Evolutionary conservation across 2,329 filamentous ascomycete genomes (phyloP).

Genomic region (Beauveria scarabaeidicola): DNA sequence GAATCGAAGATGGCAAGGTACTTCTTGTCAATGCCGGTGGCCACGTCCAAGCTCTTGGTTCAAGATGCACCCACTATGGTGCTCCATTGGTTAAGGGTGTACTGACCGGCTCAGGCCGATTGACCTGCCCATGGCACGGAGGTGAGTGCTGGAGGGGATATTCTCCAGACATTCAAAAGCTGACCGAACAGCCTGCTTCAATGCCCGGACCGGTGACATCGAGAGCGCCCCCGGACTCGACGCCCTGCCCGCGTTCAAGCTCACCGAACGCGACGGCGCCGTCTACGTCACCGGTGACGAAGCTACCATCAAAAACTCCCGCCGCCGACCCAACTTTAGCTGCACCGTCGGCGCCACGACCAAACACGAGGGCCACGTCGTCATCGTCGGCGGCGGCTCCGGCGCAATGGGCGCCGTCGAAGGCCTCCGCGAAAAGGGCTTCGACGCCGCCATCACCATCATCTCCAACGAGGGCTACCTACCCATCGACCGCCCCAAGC

Average conservation of each 20-base stretch:
- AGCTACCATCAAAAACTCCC: conserved; percentile 65
- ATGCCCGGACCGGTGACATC: conserved; percentile 78
- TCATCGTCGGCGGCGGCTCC: conserved; percentile 85
- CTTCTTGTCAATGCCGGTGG: conserved; percentile 72
- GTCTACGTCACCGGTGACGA: conserved; percentile 81
- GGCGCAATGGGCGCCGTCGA: conserved; percentile 77
- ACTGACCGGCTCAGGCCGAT: conserved; percentile 67
- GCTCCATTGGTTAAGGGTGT: conserved; percentile 84
- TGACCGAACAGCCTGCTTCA: conserved; percentile 69
- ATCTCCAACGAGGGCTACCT: conserved; percentile 77
- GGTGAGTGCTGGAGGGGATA: conserved; percentile 41
- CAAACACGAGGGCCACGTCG: conserved; percentile 53
- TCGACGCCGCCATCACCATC: conserved; percentile 69
- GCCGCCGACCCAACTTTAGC: conserved; percentile 64
- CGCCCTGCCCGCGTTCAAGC: conserved; percentile 71
- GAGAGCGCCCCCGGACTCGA: conserved; percentile 92
- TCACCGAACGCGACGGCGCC: conserved; percentile 70
- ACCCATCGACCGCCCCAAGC: conserved; percentile 88
- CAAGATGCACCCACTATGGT: conserved; percentile 87
- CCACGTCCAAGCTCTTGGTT: conserved; percentile 68
- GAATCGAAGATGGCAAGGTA: conserved; percentile 77
- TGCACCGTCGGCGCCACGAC: conserved; percentile 45
- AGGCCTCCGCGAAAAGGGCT: conserved; percentile 73
- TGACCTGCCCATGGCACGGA: conserved; percentile 96
- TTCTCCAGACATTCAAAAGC: not conserved